Evolutionary conservation across 768 basidiomycete genomes (phyloP).

Genomic region (Russula sp.): DNA sequence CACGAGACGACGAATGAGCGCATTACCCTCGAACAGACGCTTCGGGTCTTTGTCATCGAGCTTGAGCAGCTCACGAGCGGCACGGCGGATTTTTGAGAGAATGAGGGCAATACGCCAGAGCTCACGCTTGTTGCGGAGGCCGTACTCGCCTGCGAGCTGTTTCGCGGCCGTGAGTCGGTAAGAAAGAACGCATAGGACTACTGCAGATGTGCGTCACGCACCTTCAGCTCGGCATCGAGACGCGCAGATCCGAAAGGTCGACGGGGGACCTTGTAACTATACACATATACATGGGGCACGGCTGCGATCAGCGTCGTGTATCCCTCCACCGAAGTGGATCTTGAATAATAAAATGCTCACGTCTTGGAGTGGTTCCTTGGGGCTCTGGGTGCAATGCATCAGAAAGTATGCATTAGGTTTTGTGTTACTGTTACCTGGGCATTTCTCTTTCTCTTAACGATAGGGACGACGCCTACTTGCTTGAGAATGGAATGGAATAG

Average conservation of each 20-base stretch:
- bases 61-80: slow-evolving; percentile 99
- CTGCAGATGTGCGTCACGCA: slow-evolving; percentile 24
- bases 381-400: slow-evolving; percentile 48
- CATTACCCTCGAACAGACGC: slow-evolving; percentile 99
- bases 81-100: slow-evolving; percentile 99
- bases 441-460: slow-evolving; percentile 73
- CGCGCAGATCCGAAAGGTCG: slow-evolving; percentile 95
- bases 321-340: slow-evolving; percentile 61
- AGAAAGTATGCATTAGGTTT: slow-evolving; percentile 1
- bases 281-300: slow-evolving; percentile 49
- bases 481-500: slow-evolving; percentile 4
- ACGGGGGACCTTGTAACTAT: slow-evolving; percentile 97
- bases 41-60: slow-evolving; percentile 99
- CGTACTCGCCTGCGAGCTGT: slow-evolving; percentile 99
- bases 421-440: slow-evolving; percentile 61
- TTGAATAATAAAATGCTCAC: slow-evolving; percentile 61
- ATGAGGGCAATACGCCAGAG: slow-evolving; percentile 99
- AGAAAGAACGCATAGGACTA: not conserved
- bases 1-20: slow-evolving; percentile 91
- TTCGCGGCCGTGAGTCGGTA: not conserved
- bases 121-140: slow-evolving; percentile 99
- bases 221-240: slow-evolving; percentile 99
- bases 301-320: slow-evolving; percentile 57
- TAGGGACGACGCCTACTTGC: not conserved
- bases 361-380: slow-evolving; percentile 91